These are phyloP conservation scores for Mycoemilia scoparia DNA, from an alignment of 192 early-diverging fungal species.

Conservation along the genomic window DNA sequence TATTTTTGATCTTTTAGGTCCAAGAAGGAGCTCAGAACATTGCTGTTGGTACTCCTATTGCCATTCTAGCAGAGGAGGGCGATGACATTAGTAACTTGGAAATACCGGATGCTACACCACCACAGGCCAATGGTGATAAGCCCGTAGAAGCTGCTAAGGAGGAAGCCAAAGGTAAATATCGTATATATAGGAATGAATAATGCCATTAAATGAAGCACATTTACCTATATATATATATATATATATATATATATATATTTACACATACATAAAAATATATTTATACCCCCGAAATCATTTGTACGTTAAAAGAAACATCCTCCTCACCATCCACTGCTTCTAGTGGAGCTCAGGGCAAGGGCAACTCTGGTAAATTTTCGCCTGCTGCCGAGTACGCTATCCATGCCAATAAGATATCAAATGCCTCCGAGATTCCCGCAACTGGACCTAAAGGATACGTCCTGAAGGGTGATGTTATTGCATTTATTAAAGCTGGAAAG, in stretches of 20 bases:
- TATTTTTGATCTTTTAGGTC: slow-evolving; percentile 7
- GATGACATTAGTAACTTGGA: slow-evolving; percentile 68
- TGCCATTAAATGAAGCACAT: too few relatives aligned
- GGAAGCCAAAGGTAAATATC: too few relatives aligned
- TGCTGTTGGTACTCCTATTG: slow-evolving; percentile 56
- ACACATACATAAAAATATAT: too few relatives aligned
- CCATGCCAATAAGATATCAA: slow-evolving; percentile 22
- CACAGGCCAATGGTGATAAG: too few relatives aligned
- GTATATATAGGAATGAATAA: too few relatives aligned
- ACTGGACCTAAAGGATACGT: slow-evolving; percentile 52
- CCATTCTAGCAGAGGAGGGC: slow-evolving; percentile 73
- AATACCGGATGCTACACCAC: too few relatives aligned
- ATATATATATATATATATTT: too few relatives aligned
- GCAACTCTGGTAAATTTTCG: too few relatives aligned
- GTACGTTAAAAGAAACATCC: too few relatives aligned
- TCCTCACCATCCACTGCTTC: slow-evolving; percentile 5
- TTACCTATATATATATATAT: too few relatives aligned
- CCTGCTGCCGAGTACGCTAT: slow-evolving; percentile 25
- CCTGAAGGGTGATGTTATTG: slow-evolving; percentile 58
- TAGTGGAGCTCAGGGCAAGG: slow-evolving; percentile 21
- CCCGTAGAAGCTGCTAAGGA: too few relatives aligned
- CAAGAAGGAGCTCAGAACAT: slow-evolving; percentile 44
- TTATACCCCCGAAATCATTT: too few relatives aligned
- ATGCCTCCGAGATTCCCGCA: slow-evolving; percentile 20
- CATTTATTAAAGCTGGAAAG: slow-evolving; percentile 30